Evolutionary conservation across 2,329 filamentous ascomycete genomes (phyloP).

Genomic region (Alternaria sp.): DNA sequence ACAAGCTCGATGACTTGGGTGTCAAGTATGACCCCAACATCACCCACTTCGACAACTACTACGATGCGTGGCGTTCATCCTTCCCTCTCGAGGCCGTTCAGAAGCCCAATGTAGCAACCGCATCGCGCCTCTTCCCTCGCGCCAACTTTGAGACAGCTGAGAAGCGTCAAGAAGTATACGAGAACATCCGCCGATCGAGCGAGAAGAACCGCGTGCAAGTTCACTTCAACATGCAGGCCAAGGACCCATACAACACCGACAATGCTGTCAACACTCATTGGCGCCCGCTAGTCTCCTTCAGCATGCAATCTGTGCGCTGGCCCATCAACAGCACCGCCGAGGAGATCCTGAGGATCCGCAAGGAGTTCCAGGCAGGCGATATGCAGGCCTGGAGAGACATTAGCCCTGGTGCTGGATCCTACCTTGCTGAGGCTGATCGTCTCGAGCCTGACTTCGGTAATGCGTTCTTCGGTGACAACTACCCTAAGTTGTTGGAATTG

Average conservation of each 20-base stretch:
- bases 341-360: conserved; percentile 31
- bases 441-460: conserved; percentile 42
- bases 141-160: conserved; percentile 40
- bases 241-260: conserved; percentile 35
- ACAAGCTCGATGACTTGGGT: conserved; percentile 33
- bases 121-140: conserved; percentile 43
- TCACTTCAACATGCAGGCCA: conserved; percentile 45
- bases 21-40: conserved; percentile 43
- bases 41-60: conserved; percentile 40
- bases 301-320: conserved; percentile 44
- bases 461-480: conserved; percentile 42
- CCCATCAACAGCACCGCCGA: conserved; percentile 35
- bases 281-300: conserved; percentile 32
- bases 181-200: conserved; percentile 38
- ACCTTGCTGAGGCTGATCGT: conserved; percentile 42
- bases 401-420: conserved; percentile 35
- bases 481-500: conserved; percentile 35
- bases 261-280: conserved; percentile 43
- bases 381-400: conserved; percentile 44
- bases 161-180: conserved; percentile 40
- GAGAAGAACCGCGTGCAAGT: conserved; percentile 44
- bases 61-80: conserved; percentile 42
- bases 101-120: conserved; percentile 43
- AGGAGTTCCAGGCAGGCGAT: conserved; percentile 35
- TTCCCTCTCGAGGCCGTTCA: conserved; percentile 44